Evolutionary conservation across 345 rosid species (phyloP).

Genomic region (Citrus maxima): DNA sequence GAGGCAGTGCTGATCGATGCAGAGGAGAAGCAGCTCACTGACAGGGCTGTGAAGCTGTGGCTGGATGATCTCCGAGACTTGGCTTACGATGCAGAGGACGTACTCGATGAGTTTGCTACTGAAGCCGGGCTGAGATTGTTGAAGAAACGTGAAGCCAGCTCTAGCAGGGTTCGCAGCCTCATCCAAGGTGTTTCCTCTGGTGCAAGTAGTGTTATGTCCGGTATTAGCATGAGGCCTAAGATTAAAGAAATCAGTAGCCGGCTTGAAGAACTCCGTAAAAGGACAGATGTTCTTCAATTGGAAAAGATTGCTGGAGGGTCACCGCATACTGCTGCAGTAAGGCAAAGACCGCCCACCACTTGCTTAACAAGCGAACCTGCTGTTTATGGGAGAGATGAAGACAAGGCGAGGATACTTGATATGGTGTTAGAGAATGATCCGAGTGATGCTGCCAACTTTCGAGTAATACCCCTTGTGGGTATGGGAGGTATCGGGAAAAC

Average conservation of each 20-base stretch:
- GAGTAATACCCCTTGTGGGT: slow-evolving; percentile 9
- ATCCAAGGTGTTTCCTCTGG: too few relatives aligned
- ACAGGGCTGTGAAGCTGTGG: too few relatives aligned
- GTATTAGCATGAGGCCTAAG: not conserved
- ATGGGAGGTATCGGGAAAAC: slow-evolving; percentile 27
- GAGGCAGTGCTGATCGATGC: too few relatives aligned
- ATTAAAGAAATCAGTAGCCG: not conserved
- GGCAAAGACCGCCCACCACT: not conserved
- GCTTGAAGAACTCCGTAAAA: not conserved
- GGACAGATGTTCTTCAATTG: not conserved
- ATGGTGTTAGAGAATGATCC: not conserved
- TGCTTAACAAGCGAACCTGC: not conserved
- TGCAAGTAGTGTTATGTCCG: not conserved
- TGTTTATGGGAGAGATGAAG: not conserved
- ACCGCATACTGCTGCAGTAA: too few relatives aligned
- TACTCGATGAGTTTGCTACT: too few relatives aligned
- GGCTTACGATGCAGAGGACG: too few relatives aligned
- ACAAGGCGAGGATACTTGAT: not conserved
- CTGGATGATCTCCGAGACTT: too few relatives aligned
- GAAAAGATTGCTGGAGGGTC: not conserved
- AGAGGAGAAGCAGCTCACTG: too few relatives aligned
- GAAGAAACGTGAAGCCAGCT: too few relatives aligned
- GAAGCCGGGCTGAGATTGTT: too few relatives aligned
- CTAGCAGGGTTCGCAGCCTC: too few relatives aligned
- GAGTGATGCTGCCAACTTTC: not conserved